Percentiles rank a stretch among this genome's conserved stretches.
phyloP scores from a whole-genome alignment of 2,329 filamentous ascomycete species.

The Colletotrichum lentis region DNA sequence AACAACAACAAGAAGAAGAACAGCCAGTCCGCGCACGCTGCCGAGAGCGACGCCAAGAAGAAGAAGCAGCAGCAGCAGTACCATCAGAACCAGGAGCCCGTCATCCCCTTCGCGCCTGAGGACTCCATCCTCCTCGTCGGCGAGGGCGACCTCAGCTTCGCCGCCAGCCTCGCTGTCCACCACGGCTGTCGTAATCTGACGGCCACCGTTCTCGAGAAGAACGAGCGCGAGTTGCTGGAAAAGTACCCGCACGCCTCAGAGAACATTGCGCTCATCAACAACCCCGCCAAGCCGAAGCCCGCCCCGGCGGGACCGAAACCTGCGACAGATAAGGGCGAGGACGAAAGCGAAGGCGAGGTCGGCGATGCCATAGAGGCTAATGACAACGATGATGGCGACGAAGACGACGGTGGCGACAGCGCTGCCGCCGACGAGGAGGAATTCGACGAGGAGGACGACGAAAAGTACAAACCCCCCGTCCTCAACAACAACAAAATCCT shows the following conservation, averaged over 20 bases:
- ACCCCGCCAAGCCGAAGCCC: constrained; percentile 4
- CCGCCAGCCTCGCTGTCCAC: constrained; percentile 69
- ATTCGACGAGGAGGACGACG: constrained; percentile 29
- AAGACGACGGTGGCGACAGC: constrained; percentile 30
- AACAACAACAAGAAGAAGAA: constrained; percentile 37
- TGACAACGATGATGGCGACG: not conserved
- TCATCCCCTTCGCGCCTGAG: constrained; percentile 72
- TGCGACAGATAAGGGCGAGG: constrained; percentile 23
- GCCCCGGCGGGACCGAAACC: not conserved
- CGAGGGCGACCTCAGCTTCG: constrained; percentile 84
- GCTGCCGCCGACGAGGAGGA: constrained; percentile 38
- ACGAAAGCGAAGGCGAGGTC: constrained; percentile 21
- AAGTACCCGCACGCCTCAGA: constrained; percentile 78
- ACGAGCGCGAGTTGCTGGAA: constrained; percentile 61
- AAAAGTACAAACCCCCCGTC: constrained; percentile 34
- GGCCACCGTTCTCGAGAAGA: constrained; percentile 73
- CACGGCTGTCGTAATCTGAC: constrained; percentile 73
- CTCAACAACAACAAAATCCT: constrained; percentile 55
- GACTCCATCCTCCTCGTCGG: constrained; percentile 79
- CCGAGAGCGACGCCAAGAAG: constrained; percentile 29
- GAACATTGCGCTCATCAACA: constrained; percentile 63
- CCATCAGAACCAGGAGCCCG: constrained; percentile 53
- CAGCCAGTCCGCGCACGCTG: constrained; percentile 26
- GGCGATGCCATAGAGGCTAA: not conserved
- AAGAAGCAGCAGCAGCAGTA: constrained; percentile 40